Base-by-base conservation (phyloP, 495 filamentous ascomycete species). In the Pyrenula massariospora region DNA sequence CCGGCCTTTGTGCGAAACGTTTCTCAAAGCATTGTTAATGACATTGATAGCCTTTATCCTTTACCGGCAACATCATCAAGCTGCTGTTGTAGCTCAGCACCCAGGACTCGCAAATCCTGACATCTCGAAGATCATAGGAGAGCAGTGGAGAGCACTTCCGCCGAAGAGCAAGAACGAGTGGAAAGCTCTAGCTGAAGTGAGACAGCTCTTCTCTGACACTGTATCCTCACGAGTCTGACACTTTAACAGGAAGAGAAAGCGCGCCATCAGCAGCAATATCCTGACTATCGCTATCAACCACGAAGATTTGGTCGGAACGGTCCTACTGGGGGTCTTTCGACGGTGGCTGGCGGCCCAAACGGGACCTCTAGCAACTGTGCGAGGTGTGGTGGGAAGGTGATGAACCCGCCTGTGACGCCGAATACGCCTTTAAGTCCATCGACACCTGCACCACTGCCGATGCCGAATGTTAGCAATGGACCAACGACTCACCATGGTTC, bases 111-210 rank as follows among this genome's bases (percentile, higher is more conserved):
- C 94, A 31, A 98, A 98, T 70, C 93, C 93, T 3, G 91, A 98
- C 53, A 95, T 98, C 57, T 97, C 93, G 42, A 97, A 97, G 71
- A 93, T 96, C 61, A 95, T 97, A 63, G 93, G 94, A 49, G 85
- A 91, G 64, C 84, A 89, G 78, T 98, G 93, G 93, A 80, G 84
- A 57, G 74, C 80, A 58, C 81, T 90, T 59, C 73, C 84, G 2
- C 75, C 85, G 25, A 83, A 88, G n/a, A 77, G 81, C 24, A 95
- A 95, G 70, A 79, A 82, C 47, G 78, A 88, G 63, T 98, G 94
- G 94, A 95, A 92, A 68, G 75, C 74, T 56, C 78, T 96, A 12
- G 94, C 93, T 59, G 90, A 95, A 71, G 86, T 89, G 71, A 58
- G 71, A 54, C 22, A 56, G 22, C 3, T 24, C 20, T 12, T 31